Conservation (phyloP, 345 rosid genomes). For the Lumnitzera racemosa region DNA sequence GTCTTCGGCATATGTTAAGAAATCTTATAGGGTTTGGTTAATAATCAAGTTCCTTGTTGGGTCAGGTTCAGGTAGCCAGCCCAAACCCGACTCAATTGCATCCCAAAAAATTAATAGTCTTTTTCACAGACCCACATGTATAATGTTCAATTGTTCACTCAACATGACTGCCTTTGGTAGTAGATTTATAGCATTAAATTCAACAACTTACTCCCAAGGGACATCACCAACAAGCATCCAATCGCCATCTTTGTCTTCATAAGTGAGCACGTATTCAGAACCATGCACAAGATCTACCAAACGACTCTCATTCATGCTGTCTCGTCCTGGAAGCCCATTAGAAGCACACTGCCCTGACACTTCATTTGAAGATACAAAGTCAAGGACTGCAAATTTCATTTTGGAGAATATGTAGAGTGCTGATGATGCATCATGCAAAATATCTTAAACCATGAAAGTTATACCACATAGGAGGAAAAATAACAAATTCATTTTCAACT, state of each 20-base stretch:
- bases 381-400: conserved; percentile 7
- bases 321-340: conserved; percentile 30
- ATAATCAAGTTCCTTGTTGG: too few species aligned
- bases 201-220: conserved; percentile 48
- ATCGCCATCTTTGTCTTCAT: conserved; percentile 52
- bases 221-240: conserved; percentile 70
- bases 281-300: conserved; percentile 42
- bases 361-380: conserved; percentile 6
- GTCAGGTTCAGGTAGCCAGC: too few species aligned
- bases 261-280: conserved; percentile 46
- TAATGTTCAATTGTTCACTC: too few species aligned
- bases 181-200: background rate
- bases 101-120: too few species aligned
- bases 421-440: too few species aligned
- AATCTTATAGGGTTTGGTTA: too few species aligned
- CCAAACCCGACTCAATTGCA: too few species aligned
- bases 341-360: conserved; percentile 41
- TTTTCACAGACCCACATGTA: too few species aligned
- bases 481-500: too few species aligned
- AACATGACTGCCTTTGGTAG: too few species aligned
- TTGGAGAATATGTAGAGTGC: background rate
- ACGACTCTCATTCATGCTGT: conserved; percentile 26
- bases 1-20: too few species aligned
- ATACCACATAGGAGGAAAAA: background rate
- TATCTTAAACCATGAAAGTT: background rate